phyloP scores from a whole-genome alignment of 78 protist genomes.

The Monocercomonoides exilis region DNA sequence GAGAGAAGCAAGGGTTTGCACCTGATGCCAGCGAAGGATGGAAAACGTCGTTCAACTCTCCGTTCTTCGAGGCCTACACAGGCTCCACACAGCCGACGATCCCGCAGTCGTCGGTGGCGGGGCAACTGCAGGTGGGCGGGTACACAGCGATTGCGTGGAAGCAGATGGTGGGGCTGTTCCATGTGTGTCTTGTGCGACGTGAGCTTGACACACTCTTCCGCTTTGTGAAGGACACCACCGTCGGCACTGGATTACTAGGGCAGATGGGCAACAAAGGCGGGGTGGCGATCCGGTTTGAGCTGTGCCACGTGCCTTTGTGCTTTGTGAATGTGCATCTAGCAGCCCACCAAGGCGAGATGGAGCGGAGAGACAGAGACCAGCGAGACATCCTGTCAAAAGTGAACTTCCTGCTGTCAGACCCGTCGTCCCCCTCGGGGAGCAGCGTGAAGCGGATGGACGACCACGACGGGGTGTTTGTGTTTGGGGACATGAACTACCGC shows the following conservation, averaged over 20 bases:
- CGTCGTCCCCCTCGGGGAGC: no score
- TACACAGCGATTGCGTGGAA: no score
- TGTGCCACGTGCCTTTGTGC: neutral
- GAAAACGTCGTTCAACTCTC: neutral
- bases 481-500: constrained; percentile 20
- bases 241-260: constrained; percentile 5
- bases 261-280: constrained; percentile 13
- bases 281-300: neutral
- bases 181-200: neutral
- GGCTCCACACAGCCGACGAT: no score
- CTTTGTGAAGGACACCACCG: no score
- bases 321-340: neutral
- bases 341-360: neutral
- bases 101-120: no score
- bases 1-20: neutral
- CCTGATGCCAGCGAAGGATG: neutral
- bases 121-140: no score
- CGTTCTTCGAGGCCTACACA: no score
- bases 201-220: neutral
- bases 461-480: constrained; percentile 3
- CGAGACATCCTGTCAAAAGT: neutral
- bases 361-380: neutral
- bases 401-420: neutral
- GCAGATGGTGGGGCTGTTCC: neutral
- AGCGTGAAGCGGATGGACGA: no score